These are phyloP conservation scores for Nicotiana attenuata DNA, from an alignment of 257 asterid species.

Conservation along the genomic window DNA sequence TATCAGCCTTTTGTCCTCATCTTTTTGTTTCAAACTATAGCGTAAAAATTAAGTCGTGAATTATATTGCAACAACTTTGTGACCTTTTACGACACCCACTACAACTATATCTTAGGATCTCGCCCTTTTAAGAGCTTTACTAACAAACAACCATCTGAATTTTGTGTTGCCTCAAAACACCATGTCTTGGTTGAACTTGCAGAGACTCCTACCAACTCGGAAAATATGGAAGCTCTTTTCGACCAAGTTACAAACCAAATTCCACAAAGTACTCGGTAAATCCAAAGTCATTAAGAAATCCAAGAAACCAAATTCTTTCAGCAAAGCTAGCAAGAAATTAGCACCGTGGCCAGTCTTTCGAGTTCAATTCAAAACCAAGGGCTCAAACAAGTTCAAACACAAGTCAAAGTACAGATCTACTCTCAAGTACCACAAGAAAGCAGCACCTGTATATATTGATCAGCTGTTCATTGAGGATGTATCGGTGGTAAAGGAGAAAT, in stretches of 20 bases:
- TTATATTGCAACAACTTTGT: not conserved
- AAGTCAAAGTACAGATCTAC: constrained; percentile 17
- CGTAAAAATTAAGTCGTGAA: constrained; percentile 26
- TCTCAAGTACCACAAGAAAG: constrained; percentile 9
- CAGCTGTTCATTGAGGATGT: constrained; percentile 46
- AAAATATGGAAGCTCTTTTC: constrained; percentile 50
- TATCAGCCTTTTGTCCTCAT: not conserved
- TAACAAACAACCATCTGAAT: no score
- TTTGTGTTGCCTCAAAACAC: not conserved
- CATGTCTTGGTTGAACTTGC: constrained; percentile 49
- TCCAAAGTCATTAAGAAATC: constrained; percentile 28
- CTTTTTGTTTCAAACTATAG: constrained; percentile 12
- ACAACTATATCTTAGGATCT: not conserved
- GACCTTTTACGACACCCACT: not conserved
- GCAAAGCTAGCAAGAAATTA: constrained; percentile 5
- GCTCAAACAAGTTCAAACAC: constrained; percentile 37
- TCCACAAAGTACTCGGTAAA: constrained; percentile 28
- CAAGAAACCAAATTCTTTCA: not conserved
- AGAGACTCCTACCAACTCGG: constrained; percentile 34
- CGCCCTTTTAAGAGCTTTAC: not conserved
- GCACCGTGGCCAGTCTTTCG: constrained; percentile 7
- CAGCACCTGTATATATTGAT: constrained; percentile 51
- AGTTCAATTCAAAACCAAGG: constrained; percentile 7
- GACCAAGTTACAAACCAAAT: constrained; percentile 39
- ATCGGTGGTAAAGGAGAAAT: constrained; percentile 7